A percentile compares a stretch with the other conserved stretches of the same genome.
These are phyloP conservation scores for Metschnikowia kunwiensis DNA, from an alignment of 805 yeast species.

Conservation along the genomic window DNA sequence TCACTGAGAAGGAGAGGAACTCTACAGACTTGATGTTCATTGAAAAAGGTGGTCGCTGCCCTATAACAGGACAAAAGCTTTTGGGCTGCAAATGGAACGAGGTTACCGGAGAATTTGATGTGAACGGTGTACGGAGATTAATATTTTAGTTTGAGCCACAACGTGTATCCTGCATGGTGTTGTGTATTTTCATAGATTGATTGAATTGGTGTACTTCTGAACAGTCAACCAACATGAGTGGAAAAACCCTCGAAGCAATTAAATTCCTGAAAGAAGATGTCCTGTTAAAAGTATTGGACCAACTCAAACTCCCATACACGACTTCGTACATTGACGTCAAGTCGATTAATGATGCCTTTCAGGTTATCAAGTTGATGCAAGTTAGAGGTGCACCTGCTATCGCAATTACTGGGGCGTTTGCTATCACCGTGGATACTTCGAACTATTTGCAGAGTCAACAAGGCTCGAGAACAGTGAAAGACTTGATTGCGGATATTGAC, in stretches of 20 bases:
- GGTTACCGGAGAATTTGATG: constrained; percentile 60
- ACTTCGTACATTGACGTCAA: constrained; percentile 62
- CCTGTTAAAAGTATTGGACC: constrained; percentile 68
- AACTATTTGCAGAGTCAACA: constrained; percentile 22
- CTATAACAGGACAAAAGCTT: constrained; percentile 70
- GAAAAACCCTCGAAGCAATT: constrained; percentile 54
- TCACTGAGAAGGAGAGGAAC: constrained; percentile 2
- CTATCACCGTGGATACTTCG: constrained; percentile 71
- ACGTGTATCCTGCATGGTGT: constrained; percentile 5
- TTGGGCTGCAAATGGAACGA: constrained; percentile 67
- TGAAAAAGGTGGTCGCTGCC: constrained; percentile 67
- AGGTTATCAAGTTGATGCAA: constrained; percentile 85
- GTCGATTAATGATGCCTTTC: constrained; percentile 70
- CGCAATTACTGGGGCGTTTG: constrained; percentile 88
- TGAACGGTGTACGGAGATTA: constrained; percentile 73
- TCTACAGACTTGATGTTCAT: constrained; percentile 6
- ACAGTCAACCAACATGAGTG: constrained; percentile 6
- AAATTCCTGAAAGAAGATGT: constrained; percentile 49
- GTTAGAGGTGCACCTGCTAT: constrained; percentile 99
- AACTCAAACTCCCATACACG: constrained; percentile 75
- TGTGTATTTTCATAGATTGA: no score
- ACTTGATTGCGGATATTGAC: constrained; percentile 51
- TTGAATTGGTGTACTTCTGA: background rate
- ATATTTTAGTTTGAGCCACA: constrained; percentile 44
- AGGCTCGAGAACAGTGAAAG: constrained; percentile 24